Evolutionary conservation across 116 monocot species (phyloP).

Genomic region (Iris pallida): DNA sequence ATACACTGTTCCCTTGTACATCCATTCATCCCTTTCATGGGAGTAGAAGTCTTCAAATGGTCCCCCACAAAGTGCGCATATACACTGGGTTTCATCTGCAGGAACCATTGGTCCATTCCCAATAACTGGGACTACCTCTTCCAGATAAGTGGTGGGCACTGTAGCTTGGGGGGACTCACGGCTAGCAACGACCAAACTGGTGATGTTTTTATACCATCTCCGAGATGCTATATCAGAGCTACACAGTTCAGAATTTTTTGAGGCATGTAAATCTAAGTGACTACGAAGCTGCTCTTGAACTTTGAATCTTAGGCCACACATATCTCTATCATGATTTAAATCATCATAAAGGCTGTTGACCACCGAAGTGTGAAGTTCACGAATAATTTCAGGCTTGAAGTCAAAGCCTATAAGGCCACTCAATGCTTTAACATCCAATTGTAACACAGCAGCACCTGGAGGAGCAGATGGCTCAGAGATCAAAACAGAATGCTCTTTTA

Average conservation of each 20-base stretch:
- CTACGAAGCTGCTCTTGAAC: constrained; percentile 21
- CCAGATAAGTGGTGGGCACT: background rate
- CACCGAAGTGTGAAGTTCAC: constrained; percentile 35
- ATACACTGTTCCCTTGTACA: constrained; percentile 58
- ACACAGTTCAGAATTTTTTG: constrained; percentile 6
- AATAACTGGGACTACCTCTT: background rate
- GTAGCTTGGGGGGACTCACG: constrained; percentile 3
- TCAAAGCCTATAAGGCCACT: constrained; percentile 39
- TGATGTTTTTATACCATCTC: constrained; percentile 34
- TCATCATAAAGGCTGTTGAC: constrained; percentile 39
- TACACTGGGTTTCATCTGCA: constrained; percentile 62
- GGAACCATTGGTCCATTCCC: constrained; percentile 46
- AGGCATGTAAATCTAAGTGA: constrained; percentile 41
- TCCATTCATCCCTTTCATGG: constrained; percentile 50
- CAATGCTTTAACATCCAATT: background rate
- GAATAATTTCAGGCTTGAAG: constrained; percentile 50
- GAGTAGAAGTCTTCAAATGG: constrained; percentile 64
- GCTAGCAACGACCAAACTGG: constrained; percentile 14
- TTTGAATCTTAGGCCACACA: constrained; percentile 45
- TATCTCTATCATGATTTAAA: constrained; percentile 31
- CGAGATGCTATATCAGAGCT: constrained; percentile 19
- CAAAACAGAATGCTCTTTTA: background rate
- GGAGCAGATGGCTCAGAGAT: background rate
- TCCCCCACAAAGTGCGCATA: constrained; percentile 68
- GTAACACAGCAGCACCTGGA: background rate